Evolutionary conservation across 768 basidiomycete genomes (phyloP).

Genomic region (Cantharellus cinnabarinus): DNA sequence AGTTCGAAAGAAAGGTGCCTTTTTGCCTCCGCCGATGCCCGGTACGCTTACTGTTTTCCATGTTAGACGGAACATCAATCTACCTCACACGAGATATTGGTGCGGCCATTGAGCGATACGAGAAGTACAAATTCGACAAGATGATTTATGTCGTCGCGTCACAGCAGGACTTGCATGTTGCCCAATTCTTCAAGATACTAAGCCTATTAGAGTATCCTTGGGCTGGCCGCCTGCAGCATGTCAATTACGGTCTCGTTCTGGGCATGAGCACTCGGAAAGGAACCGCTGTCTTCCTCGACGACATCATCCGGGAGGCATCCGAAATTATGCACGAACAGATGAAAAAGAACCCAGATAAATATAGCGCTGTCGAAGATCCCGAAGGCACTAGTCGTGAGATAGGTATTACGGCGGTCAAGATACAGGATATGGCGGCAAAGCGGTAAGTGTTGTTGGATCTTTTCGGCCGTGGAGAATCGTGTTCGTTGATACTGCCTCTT

Average conservation of each 20-base stretch:
- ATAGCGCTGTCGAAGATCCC: slow-evolving; percentile 71
- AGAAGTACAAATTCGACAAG: slow-evolving; percentile 75
- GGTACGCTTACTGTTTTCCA: neutral
- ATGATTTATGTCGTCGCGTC: slow-evolving; percentile 89
- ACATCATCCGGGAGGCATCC: slow-evolving; percentile 74
- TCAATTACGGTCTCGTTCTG: slow-evolving; percentile 80
- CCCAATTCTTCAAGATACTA: slow-evolving; percentile 87
- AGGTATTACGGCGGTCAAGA: slow-evolving; percentile 89
- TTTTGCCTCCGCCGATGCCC: neutral
- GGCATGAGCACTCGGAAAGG: slow-evolving; percentile 93
- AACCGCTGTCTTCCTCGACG: slow-evolving; percentile 84
- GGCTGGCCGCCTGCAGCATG: slow-evolving; percentile 64
- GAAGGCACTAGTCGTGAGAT: slow-evolving; percentile 59
- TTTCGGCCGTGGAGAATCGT: neutral
- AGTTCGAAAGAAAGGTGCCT: slow-evolving; percentile 60
- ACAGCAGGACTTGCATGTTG: slow-evolving; percentile 69
- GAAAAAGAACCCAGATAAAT: slow-evolving; percentile 86
- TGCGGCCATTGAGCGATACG: slow-evolving; percentile 78
- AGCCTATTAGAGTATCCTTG: slow-evolving; percentile 77
- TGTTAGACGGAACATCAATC: slow-evolving; percentile 72
- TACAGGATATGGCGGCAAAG: slow-evolving; percentile 93
- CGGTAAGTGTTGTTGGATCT: slow-evolving; percentile 28
- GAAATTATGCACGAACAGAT: slow-evolving; percentile 93
- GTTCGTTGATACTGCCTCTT: neutral
- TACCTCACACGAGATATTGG: slow-evolving; percentile 93